A percentile compares a stretch with the other conserved stretches of the same genome.
These are phyloP conservation scores for Hebeloma cylindrosporum DNA, from an alignment of 768 basidiomycete genomes.

Conservation along the genomic window DNA sequence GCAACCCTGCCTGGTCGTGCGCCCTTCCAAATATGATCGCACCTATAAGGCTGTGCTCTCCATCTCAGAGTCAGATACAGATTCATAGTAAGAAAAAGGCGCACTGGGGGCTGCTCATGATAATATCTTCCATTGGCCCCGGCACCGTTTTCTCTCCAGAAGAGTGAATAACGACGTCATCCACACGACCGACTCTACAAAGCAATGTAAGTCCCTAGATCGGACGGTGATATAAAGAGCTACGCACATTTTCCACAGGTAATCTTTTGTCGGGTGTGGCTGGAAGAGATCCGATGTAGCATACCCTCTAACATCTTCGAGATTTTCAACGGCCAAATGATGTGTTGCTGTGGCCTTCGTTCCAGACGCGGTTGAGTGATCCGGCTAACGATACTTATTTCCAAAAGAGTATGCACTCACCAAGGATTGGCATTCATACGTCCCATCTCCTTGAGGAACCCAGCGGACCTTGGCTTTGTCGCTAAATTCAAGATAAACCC, in stretches of 20 bases:
- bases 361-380: background rate
- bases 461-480: constrained; percentile 31
- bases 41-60: constrained; percentile 19
- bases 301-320: constrained; percentile 37
- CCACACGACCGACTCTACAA: constrained; percentile 39
- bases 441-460: constrained; percentile 36
- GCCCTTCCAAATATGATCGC: constrained; percentile 44
- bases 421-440: constrained; percentile 39
- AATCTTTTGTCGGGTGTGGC: constrained; percentile 41
- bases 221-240: background rate
- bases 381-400: too few relatives aligned
- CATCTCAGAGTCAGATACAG: background rate
- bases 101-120: constrained; percentile 25
- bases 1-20: constrained; percentile 31
- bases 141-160: constrained; percentile 38
- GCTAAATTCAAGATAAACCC: constrained; percentile 34
- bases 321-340: constrained; percentile 35
- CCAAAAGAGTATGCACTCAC: constrained; percentile 22
- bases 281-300: constrained; percentile 44
- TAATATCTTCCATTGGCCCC: constrained; percentile 30
- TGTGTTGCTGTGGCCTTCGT: constrained; percentile 31
- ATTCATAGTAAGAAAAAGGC: background rate
- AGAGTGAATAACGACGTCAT: constrained; percentile 37
- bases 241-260: constrained; percentile 44
- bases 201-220: background rate